These are phyloP conservation scores for Wickerhamomyces bovis DNA, from an alignment of 805 yeast genomes.

Conservation along the genomic window DNA sequence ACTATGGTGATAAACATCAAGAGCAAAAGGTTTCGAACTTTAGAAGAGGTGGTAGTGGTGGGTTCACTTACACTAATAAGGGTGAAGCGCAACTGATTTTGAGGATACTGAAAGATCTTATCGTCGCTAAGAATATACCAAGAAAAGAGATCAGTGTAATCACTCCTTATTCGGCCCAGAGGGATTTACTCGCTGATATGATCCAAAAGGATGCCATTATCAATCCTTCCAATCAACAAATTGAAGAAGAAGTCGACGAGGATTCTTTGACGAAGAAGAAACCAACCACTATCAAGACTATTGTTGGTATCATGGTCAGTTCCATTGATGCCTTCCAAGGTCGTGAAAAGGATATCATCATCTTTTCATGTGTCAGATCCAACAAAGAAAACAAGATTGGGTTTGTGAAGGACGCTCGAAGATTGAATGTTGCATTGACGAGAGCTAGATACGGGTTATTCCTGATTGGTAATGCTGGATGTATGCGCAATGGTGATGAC, in stretches of 20 bases:
- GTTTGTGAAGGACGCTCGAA: conserved; percentile 51
- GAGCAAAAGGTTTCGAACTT: conserved; percentile 47
- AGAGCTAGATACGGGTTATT: conserved; percentile 10
- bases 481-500: conserved; percentile 7
- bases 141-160: conserved; percentile 55
- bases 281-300: conserved; percentile 24
- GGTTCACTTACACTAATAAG: conserved; percentile 52
- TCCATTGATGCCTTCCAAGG: conserved; percentile 87
- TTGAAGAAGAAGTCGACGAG: conserved; percentile 51
- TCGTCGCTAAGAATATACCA: conserved; percentile 46
- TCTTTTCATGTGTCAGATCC: conserved; percentile 71
- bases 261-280: conserved; percentile 27
- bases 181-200: conserved; percentile 51
- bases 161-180: conserved; percentile 73
- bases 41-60: conserved; percentile 36
- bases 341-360: conserved; percentile 71
- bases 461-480: conserved; percentile 5
- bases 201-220: conserved; percentile 46
- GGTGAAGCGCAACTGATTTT: conserved; percentile 47
- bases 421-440: conserved; percentile 59
- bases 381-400: conserved; percentile 48
- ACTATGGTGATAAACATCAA: conserved; percentile 40
- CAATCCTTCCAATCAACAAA: conserved; percentile 45
- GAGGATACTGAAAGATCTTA: conserved; percentile 42
- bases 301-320: conserved; percentile 42